Percentiles rank a stretch among this genome's conserved stretches.
Conservation (phyloP, 805 yeast species). For the Yarrowia deformans region DNA sequence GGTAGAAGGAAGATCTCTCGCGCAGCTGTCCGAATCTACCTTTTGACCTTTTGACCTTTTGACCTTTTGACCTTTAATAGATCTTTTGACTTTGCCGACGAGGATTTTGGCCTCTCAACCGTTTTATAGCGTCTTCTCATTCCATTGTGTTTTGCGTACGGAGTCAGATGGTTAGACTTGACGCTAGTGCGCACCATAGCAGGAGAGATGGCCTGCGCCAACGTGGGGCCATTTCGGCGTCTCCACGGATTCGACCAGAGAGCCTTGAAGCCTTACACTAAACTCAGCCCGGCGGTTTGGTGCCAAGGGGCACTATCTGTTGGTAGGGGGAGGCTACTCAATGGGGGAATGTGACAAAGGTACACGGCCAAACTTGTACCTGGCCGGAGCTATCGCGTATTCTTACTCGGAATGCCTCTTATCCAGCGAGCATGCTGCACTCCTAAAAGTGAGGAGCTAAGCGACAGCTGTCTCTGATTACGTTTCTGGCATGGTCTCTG, state of each 20-base stretch:
- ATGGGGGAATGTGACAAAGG: too few species aligned
- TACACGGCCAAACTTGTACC: too few species aligned
- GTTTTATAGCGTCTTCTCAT: constrained; percentile 6
- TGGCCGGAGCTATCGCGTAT: too few species aligned
- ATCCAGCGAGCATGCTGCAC: too few species aligned
- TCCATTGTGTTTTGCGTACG: not conserved
- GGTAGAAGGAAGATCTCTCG: not conserved
- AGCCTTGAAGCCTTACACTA: not conserved
- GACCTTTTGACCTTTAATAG: not conserved
- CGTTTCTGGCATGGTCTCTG: not conserved
- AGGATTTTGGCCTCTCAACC: constrained; percentile 4
- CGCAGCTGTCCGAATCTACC: not conserved
- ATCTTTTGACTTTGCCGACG: not conserved
- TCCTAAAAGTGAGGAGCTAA: not conserved
- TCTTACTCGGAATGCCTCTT: too few species aligned
- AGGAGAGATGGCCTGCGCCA: not conserved
- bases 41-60: not conserved
- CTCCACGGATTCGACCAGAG: constrained; percentile 9
- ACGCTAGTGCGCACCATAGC: not conserved
- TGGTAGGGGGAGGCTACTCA: too few species aligned
- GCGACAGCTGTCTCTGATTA: not conserved
- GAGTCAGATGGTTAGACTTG: not conserved
- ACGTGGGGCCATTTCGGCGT: constrained; percentile 6
- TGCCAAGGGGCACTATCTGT: not conserved
- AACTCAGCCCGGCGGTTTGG: not conserved